Evolutionary conservation across 345 rosid species (phyloP).

Genomic region (Aurinia saxatilis): DNA sequence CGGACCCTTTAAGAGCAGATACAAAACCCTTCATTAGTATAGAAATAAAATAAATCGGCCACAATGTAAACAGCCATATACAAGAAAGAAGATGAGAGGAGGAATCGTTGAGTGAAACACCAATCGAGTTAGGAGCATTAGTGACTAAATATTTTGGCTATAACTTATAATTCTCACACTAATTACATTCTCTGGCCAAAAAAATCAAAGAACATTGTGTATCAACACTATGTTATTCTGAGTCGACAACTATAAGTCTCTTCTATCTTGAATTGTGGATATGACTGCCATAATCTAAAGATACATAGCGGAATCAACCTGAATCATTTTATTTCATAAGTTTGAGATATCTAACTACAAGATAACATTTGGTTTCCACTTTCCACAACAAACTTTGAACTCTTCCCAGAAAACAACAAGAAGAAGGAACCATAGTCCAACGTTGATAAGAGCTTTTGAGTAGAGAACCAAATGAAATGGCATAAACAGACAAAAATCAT

Average conservation of each 20-base stretch:
- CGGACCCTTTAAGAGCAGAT: constrained; percentile 48
- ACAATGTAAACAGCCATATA: not conserved
- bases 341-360: not conserved
- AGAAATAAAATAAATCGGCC: too few relatives aligned
- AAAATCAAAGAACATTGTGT: not conserved
- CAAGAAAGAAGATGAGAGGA: not conserved
- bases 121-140: not conserved
- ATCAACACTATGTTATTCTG: not conserved
- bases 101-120: not conserved
- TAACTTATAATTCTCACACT: not conserved
- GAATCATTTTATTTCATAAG: not conserved
- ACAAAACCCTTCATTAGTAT: not conserved
- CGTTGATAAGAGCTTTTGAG: not conserved
- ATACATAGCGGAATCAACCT: too few relatives aligned
- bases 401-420: not conserved
- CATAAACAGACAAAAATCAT: constrained; percentile 18
- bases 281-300: not conserved
- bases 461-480: not conserved
- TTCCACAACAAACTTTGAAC: not conserved
- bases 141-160: not conserved
- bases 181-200: not conserved
- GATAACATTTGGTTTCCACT: not conserved
- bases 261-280: not conserved
- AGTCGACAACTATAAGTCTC: not conserved
- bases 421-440: not conserved